Base-by-base conservation (phyloP, 202 grass and related monocot genomes). In the Brachypodium distachyon region DNA sequence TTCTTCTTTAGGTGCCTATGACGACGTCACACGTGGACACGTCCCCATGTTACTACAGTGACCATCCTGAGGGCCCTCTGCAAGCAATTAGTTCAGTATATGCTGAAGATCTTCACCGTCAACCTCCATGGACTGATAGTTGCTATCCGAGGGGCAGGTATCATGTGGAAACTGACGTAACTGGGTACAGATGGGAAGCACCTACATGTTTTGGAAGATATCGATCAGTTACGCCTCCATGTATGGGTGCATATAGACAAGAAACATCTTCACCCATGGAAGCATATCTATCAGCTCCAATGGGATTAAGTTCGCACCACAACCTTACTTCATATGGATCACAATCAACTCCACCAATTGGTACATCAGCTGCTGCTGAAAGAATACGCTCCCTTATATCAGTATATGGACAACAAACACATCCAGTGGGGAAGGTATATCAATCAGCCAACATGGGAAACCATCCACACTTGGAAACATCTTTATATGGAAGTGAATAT, bases 341-440 rank as follows among this genome's bases (percentile, higher is more conserved):
- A 64, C 36, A 12, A 40, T 36, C 62, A 66, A 42, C 37, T 55
- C 22, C 44, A 29, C 34, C 56, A 72, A 56, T 53, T 32, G 25
- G 23, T 72, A 31, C 66, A 77, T 43, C 48, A 66, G n/a, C 34
- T 68, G 44, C 49, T 25, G 32, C 43, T 73, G 33, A 74, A 72
- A 87, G 79, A 87, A 41, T 83, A 78, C 51, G 59, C 26, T 78
- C 85, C 74, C 59, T 82, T 83, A 73, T 82, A 78, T 87, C 85
- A 43, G 49, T 78, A 31, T 48, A 82, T 83, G 85, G 85, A 67
- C 59, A 72, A 26, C 66, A 83, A 41, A 49, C 67, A 73, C 59
- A 16, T 67, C 60, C 10, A 47, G 38, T 28, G 54, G 71, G 38
- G 40, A 58, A 77, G 58, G 50, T 56, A 72, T 77, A 61, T 65